Conservation (phyloP, 1,139 yeast genomes). For the Candida pseudoviswanathii region DNA sequence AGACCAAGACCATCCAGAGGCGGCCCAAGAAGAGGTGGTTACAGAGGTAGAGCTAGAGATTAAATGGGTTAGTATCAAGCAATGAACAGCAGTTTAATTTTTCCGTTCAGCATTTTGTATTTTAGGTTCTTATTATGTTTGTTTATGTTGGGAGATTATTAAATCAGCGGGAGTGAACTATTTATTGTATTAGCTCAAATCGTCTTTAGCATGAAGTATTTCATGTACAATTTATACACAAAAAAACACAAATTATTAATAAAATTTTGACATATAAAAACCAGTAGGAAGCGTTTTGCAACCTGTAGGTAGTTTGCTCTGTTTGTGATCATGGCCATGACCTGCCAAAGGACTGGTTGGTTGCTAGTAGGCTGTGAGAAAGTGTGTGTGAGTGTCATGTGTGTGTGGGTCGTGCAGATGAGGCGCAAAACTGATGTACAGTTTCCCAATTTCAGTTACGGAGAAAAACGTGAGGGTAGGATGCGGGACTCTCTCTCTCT, state of each 20-base stretch:
- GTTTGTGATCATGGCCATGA: no score
- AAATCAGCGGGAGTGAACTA: constrained; percentile 7
- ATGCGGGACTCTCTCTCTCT: no score
- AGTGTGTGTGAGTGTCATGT: no score
- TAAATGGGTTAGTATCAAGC: constrained; percentile 21
- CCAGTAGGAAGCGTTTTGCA: no score
- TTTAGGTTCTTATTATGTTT: constrained; percentile 18
- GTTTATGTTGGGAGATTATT: constrained; percentile 13
- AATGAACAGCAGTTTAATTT: constrained; percentile 9
- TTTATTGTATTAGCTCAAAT: constrained; percentile 5
- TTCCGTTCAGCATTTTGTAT: constrained; percentile 12
- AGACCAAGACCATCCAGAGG: constrained; percentile 60
- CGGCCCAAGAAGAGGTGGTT: constrained; percentile 37
- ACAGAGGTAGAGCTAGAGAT: constrained; percentile 54
- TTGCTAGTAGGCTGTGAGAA: no score
- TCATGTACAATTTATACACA: constrained; percentile 7
- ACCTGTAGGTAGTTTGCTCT: no score
- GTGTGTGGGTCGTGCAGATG: background rate
- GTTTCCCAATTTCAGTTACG: background rate
- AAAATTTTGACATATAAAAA: constrained; percentile 1
- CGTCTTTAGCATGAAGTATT: constrained; percentile 5
- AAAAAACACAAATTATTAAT: constrained; percentile 6
- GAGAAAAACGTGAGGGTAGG: no score
- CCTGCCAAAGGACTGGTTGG: no score
- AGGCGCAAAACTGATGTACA: background rate